Conservation (phyloP, 176 grass and related monocot genomes). For the Saccharum officinarum region DNA sequence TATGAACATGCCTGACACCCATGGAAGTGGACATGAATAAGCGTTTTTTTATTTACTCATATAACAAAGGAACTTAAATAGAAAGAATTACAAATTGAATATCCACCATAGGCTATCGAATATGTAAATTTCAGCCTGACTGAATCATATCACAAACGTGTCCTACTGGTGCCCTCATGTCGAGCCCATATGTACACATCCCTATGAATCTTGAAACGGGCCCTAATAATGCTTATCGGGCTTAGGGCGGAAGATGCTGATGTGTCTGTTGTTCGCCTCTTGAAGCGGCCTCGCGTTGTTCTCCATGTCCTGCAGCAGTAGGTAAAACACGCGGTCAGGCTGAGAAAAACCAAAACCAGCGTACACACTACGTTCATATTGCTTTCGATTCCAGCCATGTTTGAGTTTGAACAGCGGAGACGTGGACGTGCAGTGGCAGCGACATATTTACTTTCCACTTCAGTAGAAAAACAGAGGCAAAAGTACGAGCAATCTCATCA, state of each 20-base stretch:
- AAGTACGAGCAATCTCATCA: no score
- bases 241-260: conserved; percentile 45
- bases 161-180: background rate
- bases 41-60: background rate
- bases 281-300: conserved; percentile 69
- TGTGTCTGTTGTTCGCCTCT: conserved; percentile 34
- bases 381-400: background rate
- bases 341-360: background rate
- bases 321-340: background rate
- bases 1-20: background rate
- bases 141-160: background rate
- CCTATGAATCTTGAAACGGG: background rate
- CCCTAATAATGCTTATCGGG: conserved; percentile 5
- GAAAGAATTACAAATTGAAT: conserved; percentile 2
- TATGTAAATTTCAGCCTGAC: background rate
- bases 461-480: background rate
- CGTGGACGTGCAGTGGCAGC: no score
- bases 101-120: background rate
- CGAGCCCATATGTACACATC: background rate
- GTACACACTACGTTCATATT: background rate
- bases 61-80: background rate
- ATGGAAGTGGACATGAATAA: background rate
- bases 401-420: background rate
- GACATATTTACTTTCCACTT: no score
- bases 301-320: conserved; percentile 32